Percentiles rank a stretch among this genome's conserved stretches.
Evolutionary conservation across 805 yeast species (phyloP).

Genomic region (Hagleromyces aurorensis): DNA sequence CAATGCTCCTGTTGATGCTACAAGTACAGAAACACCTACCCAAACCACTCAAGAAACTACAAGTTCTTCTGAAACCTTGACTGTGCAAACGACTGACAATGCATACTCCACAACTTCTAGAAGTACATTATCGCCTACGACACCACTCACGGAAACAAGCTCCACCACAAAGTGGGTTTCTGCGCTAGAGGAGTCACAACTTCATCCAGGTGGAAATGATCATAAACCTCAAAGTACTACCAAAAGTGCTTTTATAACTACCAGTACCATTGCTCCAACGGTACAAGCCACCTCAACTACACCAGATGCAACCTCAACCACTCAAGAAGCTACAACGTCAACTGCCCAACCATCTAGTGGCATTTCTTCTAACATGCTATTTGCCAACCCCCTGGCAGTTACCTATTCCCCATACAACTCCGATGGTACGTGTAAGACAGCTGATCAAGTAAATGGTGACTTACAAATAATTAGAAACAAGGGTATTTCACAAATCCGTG

Average conservation of each 20-base stretch:
- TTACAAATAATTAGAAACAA: slow-evolving; percentile 47
- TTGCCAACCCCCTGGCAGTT: slow-evolving; percentile 46
- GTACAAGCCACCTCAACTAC: not conserved
- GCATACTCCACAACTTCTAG: too few relatives aligned
- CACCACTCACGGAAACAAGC: too few relatives aligned
- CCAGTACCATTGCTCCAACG: slow-evolving; percentile 6
- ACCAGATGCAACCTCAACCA: too few relatives aligned
- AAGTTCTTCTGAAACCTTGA: too few relatives aligned
- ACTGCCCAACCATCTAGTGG: slow-evolving; percentile 14
- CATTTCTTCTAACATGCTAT: slow-evolving; percentile 17
- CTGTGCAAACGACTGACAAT: too few relatives aligned
- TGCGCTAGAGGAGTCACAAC: too few relatives aligned
- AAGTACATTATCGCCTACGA: too few relatives aligned
- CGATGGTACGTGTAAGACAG: slow-evolving; percentile 59
- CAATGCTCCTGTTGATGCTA: slow-evolving; percentile 9
- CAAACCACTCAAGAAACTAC: slow-evolving; percentile 4
- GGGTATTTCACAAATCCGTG: slow-evolving; percentile 60
- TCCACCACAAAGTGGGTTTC: too few relatives aligned
- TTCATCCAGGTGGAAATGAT: too few relatives aligned
- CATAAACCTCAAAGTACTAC: too few relatives aligned
- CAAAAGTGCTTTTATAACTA: slow-evolving; percentile 5
- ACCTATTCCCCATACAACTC: slow-evolving; percentile 75
- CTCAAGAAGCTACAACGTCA: slow-evolving; percentile 11
- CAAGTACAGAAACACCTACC: slow-evolving; percentile 7
- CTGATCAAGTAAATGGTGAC: slow-evolving; percentile 48